Base-by-base conservation (phyloP, 192 early-diverging fungal genomes). In the Podila epicladia region DNA sequence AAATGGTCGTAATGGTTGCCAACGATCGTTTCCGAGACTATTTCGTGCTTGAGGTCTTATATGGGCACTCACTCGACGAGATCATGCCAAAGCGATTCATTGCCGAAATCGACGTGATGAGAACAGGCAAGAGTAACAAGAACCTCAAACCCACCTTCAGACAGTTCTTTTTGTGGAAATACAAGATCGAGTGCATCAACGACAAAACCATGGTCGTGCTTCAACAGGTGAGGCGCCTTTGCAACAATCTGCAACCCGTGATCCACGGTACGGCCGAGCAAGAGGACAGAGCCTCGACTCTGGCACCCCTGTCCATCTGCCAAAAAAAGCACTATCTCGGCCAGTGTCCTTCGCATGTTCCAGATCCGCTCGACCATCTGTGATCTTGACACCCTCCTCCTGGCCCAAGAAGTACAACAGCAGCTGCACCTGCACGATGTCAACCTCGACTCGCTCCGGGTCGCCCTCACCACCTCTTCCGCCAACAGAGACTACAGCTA, bases 401-500 rank as follows among this genome's bases (percentile, higher is more conserved):
- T 88, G 8, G 85, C 84, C 0, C 48, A 73, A 7, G 88, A 88
- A 33, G 77, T 91, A 19, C 74, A 83, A 35, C 41, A 45, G 41
- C 41, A 45, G 15, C 13, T 45, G 15, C 41, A 45, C 41, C 41
- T 45, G 3, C 41, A 45, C 41, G 13, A 12, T 0, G 65, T 22
- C 48, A 62, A 31, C 67, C 90, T 87, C 37, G 78, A 87, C 20
- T 70, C 72, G 2, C 67, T 93, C 26, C 86, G 90, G 20, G 75
- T 85, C 60, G 97, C 96, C 8, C 86, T 96, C 58, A 95, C 95
- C 0, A 83, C 94, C 2, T 86, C 94, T 12, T 89, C 90, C 12
- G 86, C 95, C 5, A 89, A 77, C 69, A 83, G 89, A 65, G 87
- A 88, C 31, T 86, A 85, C 67, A 89, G 93, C 74, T 97, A 98